Conservation (phyloP, 768 basidiomycete genomes). For the Phylloporus scabripes region DNA sequence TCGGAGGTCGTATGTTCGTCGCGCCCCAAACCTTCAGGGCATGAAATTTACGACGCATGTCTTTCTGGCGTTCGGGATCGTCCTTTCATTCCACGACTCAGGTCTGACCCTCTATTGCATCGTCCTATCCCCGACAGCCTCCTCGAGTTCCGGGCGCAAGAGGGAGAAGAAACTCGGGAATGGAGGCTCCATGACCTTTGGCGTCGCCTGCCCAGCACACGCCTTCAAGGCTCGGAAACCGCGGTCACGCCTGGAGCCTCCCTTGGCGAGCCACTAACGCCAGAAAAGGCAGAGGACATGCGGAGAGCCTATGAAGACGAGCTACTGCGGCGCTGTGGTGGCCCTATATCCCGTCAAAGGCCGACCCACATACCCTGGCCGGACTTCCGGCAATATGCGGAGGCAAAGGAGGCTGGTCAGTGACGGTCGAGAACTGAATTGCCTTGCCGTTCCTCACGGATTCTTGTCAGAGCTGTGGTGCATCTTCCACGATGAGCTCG, state of each 20-base stretch:
- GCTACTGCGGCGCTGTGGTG: conserved; percentile 52
- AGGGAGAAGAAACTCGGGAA: conserved; percentile 60
- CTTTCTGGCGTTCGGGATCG: conserved; percentile 49
- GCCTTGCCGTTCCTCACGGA: conserved; percentile 12
- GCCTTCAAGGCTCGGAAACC: conserved; percentile 21
- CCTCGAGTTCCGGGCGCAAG: conserved; percentile 55
- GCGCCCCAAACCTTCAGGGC: conserved; percentile 34
- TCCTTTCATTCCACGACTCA: conserved; percentile 53
- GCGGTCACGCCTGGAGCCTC: conserved; percentile 15
- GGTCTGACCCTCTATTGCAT: conserved; percentile 45
- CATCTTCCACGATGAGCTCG: conserved; percentile 86
- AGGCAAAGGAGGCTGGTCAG: conserved; percentile 76
- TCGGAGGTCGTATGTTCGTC: conserved; percentile 18
- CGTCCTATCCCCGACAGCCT: conserved; percentile 46
- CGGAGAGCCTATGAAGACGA: conserved; percentile 74
- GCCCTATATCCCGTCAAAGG: conserved; percentile 36
- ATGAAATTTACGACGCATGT: conserved; percentile 49
- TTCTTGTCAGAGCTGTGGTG: conserved; percentile 71
- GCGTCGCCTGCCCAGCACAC: conserved; percentile 45
- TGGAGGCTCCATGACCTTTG: conserved; percentile 58
- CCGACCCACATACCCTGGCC: conserved; percentile 57
- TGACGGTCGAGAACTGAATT: conserved; percentile 18
- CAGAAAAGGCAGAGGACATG: conserved; percentile 55
- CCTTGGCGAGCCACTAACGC: conserved; percentile 32
- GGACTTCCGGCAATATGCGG: conserved; percentile 69